Base-by-base conservation (phyloP, 2,329 filamentous ascomycete species). In the Epichloe sibirici region DNA sequence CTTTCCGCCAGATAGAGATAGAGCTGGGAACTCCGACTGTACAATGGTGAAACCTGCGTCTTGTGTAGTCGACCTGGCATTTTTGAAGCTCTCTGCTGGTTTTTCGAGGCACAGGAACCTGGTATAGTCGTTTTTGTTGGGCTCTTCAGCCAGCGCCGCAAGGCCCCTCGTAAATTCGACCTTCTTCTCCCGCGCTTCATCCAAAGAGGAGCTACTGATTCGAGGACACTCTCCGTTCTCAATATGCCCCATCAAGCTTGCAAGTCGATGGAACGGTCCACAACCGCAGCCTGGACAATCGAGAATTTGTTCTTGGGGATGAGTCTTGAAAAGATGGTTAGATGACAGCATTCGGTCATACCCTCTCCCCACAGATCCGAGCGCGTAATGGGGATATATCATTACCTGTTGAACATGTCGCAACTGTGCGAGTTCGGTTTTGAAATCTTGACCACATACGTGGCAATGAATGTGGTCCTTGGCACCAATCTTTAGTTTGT, bases 201-300 rank as follows among this genome's bases (percentile, higher is more conserved):
- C 63, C 12, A 76, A 55, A 1, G 65, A 56, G 0, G 55, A 52
- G 3, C 59, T 60, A 28, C 57, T 62, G 53, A 79, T 67, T 0
- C 39, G 49, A 1, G 53, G 31, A 55, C 77, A 80, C 1, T 66
- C 51, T 25, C 65, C 59, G 2, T 57, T 56, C 59, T 79, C 74
- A 3, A 79, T 65, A 48, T 80, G 77, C 1, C 54, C 39, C 50
- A 78, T 67, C 38, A 77, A 67, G 0, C 49, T 56, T 1, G 67
- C 64, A 0, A 72, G 62, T 1, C 66, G 63, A 0, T 35, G 46
- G 52, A 76, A 78, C 1, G 61, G 62, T 2, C 58, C 63, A 0
- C 59, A 54, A 0, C 59, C 49, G 53, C 77, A 80, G 28, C 71
- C 76, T 1, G 74, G 74, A 47, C 77, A 80, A 3, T 56, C 46